These are phyloP conservation scores for Penstemon barbatus DNA, from an alignment of 257 asterid genomes.

Conservation along the genomic window DNA sequence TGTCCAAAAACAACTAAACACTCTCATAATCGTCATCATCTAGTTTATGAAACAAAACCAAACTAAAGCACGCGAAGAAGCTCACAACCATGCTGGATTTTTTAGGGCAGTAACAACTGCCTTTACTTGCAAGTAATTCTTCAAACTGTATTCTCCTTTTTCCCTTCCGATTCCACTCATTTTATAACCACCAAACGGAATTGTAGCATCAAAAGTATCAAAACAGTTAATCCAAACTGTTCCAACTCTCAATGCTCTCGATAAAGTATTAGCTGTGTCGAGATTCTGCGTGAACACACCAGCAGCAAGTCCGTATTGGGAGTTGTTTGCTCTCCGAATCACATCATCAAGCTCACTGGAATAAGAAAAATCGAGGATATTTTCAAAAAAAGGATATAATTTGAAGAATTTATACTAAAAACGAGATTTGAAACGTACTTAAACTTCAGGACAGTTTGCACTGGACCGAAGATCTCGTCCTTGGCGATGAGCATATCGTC, in stretches of 20 bases:
- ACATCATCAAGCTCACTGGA: slow-evolving; percentile 74
- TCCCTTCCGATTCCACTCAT: slow-evolving; percentile 97
- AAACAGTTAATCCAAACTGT: slow-evolving; percentile 82
- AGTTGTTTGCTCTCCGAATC: slow-evolving; percentile 65
- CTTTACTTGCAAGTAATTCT: slow-evolving; percentile 88
- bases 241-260: slow-evolving; percentile 82
- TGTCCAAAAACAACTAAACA: slow-evolving; percentile 2
- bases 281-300: slow-evolving; percentile 85
- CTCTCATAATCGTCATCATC: slow-evolving; percentile 34
- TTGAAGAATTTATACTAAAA: background rate
- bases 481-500: slow-evolving; percentile 82
- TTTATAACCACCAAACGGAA: slow-evolving; percentile 96
- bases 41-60: slow-evolving; percentile 7
- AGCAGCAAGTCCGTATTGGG: slow-evolving; percentile 77
- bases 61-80: slow-evolving; percentile 12
- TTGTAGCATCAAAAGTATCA: slow-evolving; percentile 85
- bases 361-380: background rate
- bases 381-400: no score
- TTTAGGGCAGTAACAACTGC: slow-evolving; percentile 80
- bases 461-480: slow-evolving; percentile 98
- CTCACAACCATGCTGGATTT: slow-evolving; percentile 93
- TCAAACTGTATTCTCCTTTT: slow-evolving; percentile 86
- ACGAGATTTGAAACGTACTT: slow-evolving; percentile 44
- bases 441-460: slow-evolving; percentile 74
- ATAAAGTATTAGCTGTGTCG: slow-evolving; percentile 82